Base-by-base conservation (phyloP, 1,284 basidiomycete genomes). In the Stygiomarasmius scandens region DNA sequence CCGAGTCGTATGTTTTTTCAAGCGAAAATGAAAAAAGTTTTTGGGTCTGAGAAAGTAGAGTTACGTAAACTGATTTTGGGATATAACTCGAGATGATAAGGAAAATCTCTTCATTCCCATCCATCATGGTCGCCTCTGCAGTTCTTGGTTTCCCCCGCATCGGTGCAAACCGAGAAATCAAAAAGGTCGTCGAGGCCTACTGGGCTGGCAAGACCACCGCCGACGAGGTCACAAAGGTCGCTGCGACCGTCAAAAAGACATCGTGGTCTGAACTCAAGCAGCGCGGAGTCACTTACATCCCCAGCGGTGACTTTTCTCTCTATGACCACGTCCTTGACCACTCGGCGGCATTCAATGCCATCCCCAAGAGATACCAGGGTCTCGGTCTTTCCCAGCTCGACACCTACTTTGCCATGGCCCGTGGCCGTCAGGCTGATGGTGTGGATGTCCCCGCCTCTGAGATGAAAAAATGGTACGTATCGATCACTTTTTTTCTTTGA, bases 301-400 rank as follows among this genome's bases (percentile, higher is more conserved):
- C 97, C 59, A 95, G 95, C 69, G 96, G 96, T 71, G 96, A 98
- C 72, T 99, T 98, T 78, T 92, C 96, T 47, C 89, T 99, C 66
- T 99, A 99, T 77, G 97, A 99, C 79, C 95, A 98, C 76, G 94
- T 99, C 71, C 90, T 99, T 68, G 97, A 99, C 80, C 93, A 96
- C 78, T 96, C 95, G 64, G 88, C 90, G 69, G 91, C 93, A 58
- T 97, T 99, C 85, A 97, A 97, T 76, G 95, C 92, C 68, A 94
- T 99, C 72, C 97, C 97, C 66, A 88, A 93, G 77, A 93, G 96
- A 67, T 99, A 99, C 78, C 81, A 87, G 63, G 89, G 91, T 63
- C 92, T 93, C 67, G 89, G 90, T 63, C 83, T 99, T 56, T 92
- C 92, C 47, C 82, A 87, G 59, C 89, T 99, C 65, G 97, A 99